phyloP scores from a whole-genome alignment of 495 filamentous ascomycete species.

The Filosporella fistucella region DNA sequence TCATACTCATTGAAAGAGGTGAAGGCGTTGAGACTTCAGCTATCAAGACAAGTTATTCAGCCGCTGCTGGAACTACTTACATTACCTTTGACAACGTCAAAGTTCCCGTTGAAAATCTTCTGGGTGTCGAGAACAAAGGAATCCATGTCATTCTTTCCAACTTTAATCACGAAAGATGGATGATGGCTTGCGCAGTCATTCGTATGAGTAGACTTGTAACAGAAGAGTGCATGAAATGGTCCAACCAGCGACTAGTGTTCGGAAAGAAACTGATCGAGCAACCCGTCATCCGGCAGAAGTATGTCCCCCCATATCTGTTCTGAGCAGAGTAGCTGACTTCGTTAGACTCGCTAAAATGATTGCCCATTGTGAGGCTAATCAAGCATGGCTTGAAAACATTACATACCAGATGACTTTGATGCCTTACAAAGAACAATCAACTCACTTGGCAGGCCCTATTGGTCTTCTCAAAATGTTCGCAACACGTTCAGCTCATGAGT shows the following conservation, averaged over 20 bases:
- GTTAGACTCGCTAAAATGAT: conserved; percentile 76
- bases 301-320: conserved; percentile 9
- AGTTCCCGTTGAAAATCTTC: conserved; percentile 73
- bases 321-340: neutral
- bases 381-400: conserved; percentile 81
- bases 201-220: conserved; percentile 64
- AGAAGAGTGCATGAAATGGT: conserved; percentile 87
- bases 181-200: conserved; percentile 61
- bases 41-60: conserved; percentile 85
- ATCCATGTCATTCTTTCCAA: conserved; percentile 86
- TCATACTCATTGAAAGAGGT: conserved; percentile 68
- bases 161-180: conserved; percentile 80
- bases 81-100: conserved; percentile 78
- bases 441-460: conserved; percentile 73
- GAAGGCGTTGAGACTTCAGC: conserved; percentile 68
- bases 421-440: conserved; percentile 73
- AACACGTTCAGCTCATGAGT: conserved; percentile 73
- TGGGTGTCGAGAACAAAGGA: conserved; percentile 82
- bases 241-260: conserved; percentile 85
- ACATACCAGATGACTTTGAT: conserved; percentile 87
- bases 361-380: conserved; percentile 71
- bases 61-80: conserved; percentile 73
- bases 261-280: conserved; percentile 77
- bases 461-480: conserved; percentile 76
- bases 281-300: conserved; percentile 79